Percentiles rank a stretch among this genome's conserved stretches.
Conservation (phyloP, 2,329 filamentous ascomycete genomes). For the Cladorrhinum sp. region DNA sequence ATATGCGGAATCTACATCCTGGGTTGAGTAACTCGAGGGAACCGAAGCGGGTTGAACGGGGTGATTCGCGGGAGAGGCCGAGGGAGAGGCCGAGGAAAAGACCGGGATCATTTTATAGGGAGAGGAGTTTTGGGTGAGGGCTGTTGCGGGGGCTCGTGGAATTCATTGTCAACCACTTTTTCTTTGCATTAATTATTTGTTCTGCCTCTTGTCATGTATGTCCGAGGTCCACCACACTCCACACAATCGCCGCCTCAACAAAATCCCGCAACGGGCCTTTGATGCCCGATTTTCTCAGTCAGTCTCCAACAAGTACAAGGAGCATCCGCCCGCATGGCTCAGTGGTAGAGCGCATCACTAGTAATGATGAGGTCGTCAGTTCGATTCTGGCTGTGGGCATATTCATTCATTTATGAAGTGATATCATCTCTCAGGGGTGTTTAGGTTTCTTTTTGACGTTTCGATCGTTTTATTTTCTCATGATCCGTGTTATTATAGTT, state of each 20-base stretch:
- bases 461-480: too few relatives aligned
- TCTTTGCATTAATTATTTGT: too few relatives aligned
- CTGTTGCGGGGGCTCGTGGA: too few relatives aligned
- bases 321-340: conserved; percentile 9
- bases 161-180: too few relatives aligned
- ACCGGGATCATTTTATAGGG: not conserved
- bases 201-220: too few relatives aligned
- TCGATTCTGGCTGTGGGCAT: conserved; percentile 20
- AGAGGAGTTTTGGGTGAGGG: not conserved
- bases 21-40: conserved; percentile 1
- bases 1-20: conserved; percentile 26
- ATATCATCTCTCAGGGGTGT: too few relatives aligned
- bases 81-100: not conserved
- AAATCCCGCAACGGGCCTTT: not conserved
- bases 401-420: too few relatives aligned
- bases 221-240: not conserved
- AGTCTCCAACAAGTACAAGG: not conserved
- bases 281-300: not conserved
- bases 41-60: not conserved
- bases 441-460: too few relatives aligned
- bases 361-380: conserved; percentile 11
- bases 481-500: too few relatives aligned
- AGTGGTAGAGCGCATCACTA: conserved; percentile 15
- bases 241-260: not conserved
- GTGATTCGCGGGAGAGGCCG: not conserved